phyloP scores from a whole-genome alignment of 78 protist species.

The Dictyostelium purpureum region DNA sequence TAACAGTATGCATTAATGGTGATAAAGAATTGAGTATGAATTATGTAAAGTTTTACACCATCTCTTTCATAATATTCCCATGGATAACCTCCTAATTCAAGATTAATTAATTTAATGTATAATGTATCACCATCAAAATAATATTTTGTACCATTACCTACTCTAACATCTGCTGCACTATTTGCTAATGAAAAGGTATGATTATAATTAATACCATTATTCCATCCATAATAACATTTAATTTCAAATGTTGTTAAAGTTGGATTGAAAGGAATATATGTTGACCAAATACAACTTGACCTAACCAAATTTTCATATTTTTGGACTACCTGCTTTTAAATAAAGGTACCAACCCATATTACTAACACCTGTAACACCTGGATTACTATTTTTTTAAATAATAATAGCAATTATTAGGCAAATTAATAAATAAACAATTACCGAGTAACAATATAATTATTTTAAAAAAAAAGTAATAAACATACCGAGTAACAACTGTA shows the following conservation, averaged over 20 bases:
- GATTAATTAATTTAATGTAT: slow-evolving; percentile 1
- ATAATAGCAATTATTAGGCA: not conserved
- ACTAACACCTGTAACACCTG: slow-evolving; percentile 52
- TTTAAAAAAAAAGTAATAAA: not conserved
- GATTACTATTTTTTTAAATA: not conserved
- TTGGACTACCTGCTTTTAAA: not conserved
- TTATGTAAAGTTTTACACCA: slow-evolving; percentile 3
- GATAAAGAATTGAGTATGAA: not conserved
- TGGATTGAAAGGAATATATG: slow-evolving; percentile 23
- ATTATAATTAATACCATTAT: not conserved
- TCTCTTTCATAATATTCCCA: not conserved
- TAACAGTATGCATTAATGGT: slow-evolving; percentile 16
- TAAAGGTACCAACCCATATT: slow-evolving; percentile 60
- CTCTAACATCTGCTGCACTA: slow-evolving; percentile 2
- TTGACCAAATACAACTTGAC: slow-evolving; percentile 7
- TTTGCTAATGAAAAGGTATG: not conserved
- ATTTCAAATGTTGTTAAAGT: not conserved
- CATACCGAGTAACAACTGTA: slow-evolving; percentile 6
- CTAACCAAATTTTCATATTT: not conserved
- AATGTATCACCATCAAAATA: slow-evolving; percentile 24
- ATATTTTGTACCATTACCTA: slow-evolving; percentile 31
- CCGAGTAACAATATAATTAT: not conserved
- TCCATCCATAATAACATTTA: not conserved
- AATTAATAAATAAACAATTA: not conserved
- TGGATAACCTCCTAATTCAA: not conserved